Evolutionary conservation across 176 grass and related monocot species (phyloP).

Genomic region (Bromus sterilis): DNA sequence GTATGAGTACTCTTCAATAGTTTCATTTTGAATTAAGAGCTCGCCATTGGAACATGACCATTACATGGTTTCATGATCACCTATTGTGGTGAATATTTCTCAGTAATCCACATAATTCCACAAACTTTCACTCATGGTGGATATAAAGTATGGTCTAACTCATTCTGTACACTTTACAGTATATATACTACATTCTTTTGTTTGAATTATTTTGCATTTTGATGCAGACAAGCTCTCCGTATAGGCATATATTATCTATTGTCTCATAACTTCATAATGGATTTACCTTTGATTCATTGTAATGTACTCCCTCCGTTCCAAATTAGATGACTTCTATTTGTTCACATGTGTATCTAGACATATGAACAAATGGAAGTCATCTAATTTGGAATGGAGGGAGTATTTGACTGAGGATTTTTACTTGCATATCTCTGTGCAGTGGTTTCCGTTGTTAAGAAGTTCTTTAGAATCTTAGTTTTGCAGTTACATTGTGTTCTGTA

Average conservation of each 20-base stretch:
- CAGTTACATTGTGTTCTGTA: not conserved
- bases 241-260: not conserved
- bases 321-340: too few species aligned
- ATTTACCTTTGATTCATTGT: not conserved
- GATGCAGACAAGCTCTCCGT: not conserved
- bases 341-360: too few species aligned
- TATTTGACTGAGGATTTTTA: not conserved
- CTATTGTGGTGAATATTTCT: not conserved
- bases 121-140: not conserved
- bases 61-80: not conserved
- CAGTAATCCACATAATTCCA: not conserved
- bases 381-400: too few species aligned
- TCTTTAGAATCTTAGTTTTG: not conserved
- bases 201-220: slow-evolving; percentile 3
- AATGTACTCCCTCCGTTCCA: too few species aligned
- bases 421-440: not conserved
- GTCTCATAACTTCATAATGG: not conserved
- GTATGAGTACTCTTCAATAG: not conserved
- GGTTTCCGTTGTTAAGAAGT: not conserved
- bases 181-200: not conserved
- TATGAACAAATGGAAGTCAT: too few species aligned
- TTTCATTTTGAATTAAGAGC: slow-evolving; percentile 76
- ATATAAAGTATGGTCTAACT: not conserved
- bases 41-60: not conserved
- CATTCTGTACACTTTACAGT: not conserved